Evolutionary conservation across 495 filamentous ascomycete genomes (phyloP).

Genomic region (Opeltia flavorubescens): DNA sequence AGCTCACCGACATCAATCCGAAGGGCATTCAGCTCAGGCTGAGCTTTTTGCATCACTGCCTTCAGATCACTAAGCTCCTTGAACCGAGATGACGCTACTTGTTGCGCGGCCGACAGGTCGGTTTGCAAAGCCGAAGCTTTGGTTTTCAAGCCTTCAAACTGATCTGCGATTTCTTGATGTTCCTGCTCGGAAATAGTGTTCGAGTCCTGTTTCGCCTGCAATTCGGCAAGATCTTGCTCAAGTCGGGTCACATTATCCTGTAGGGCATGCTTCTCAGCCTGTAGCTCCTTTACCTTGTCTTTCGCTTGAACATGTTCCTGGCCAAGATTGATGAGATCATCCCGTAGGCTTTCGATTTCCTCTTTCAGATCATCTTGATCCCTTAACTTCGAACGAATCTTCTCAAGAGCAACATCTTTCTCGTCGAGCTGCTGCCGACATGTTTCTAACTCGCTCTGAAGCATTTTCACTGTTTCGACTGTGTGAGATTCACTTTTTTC

Average conservation of each 20-base stretch:
- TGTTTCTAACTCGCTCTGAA: slow-evolving; percentile 36
- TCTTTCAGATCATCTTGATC: slow-evolving; percentile 69
- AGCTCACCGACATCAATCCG: slow-evolving; percentile 62
- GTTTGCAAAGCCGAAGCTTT: slow-evolving; percentile 58
- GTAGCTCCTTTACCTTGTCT: slow-evolving; percentile 56
- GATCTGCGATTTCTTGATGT: slow-evolving; percentile 44
- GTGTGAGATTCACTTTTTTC: not conserved
- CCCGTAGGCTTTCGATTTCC: slow-evolving; percentile 71
- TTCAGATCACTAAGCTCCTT: slow-evolving; percentile 73
- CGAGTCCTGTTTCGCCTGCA: slow-evolving; percentile 38
- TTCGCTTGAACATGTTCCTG: slow-evolving; percentile 73
- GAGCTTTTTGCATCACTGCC: slow-evolving; percentile 65
- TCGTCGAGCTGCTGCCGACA: slow-evolving; percentile 50
- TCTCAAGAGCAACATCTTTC: slow-evolving; percentile 58
- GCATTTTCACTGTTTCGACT: slow-evolving; percentile 21
- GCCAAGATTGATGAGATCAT: slow-evolving; percentile 61
- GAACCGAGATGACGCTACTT: slow-evolving; percentile 72
- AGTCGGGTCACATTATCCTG: slow-evolving; percentile 50
- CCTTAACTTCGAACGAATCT: slow-evolving; percentile 49
- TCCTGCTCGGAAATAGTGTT: slow-evolving; percentile 36
- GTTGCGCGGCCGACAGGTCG: slow-evolving; percentile 73
- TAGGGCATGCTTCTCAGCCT: slow-evolving; percentile 43
- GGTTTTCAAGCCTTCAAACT: slow-evolving; percentile 62
- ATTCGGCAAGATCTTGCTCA: slow-evolving; percentile 46
- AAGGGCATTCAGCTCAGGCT: slow-evolving; percentile 68